Conservation (phyloP, 2,329 filamentous ascomycete species). For the Stemphylium beticola region DNA sequence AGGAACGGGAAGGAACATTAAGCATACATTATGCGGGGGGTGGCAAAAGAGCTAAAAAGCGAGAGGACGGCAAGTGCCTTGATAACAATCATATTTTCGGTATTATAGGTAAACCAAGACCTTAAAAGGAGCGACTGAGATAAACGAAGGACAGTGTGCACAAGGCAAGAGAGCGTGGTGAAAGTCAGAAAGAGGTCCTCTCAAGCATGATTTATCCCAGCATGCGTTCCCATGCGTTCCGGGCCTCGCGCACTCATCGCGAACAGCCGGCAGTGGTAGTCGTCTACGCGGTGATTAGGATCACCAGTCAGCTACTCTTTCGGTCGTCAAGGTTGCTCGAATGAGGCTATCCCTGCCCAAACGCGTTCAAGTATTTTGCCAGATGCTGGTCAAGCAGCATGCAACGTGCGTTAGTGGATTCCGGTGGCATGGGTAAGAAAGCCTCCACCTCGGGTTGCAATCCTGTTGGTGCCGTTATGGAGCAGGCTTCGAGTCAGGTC, state of each 20-base stretch:
- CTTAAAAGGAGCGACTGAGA: slow-evolving; percentile 7
- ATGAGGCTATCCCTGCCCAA: background rate
- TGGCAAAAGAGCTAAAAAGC: slow-evolving; percentile 7
- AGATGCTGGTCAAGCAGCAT: background rate
- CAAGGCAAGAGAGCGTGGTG: slow-evolving; percentile 1
- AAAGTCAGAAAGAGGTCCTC: background rate
- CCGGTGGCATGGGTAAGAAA: background rate
- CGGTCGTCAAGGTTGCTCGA: background rate
- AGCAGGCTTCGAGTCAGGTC: background rate
- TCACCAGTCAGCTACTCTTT: slow-evolving; percentile 3
- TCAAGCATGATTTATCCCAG: slow-evolving; percentile 9
- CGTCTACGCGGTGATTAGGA: slow-evolving; percentile 8
- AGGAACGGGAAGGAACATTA: background rate
- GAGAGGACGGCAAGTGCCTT: slow-evolving; percentile 18
- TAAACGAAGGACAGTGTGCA: slow-evolving; percentile 8
- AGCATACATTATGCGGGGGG: slow-evolving; percentile 13
- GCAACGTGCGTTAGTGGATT: background rate
- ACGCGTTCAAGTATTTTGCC: background rate
- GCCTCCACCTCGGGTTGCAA: background rate
- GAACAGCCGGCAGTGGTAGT: background rate
- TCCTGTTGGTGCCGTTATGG: background rate
- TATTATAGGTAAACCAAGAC: background rate
- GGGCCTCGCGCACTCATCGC: background rate
- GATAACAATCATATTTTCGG: slow-evolving; percentile 10
- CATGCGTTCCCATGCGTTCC: background rate